Percentiles rank a stretch among this genome's conserved stretches.
Evolutionary conservation across 2,329 filamentous ascomycete genomes (phyloP).

Genomic region (Epichloe baconii): DNA sequence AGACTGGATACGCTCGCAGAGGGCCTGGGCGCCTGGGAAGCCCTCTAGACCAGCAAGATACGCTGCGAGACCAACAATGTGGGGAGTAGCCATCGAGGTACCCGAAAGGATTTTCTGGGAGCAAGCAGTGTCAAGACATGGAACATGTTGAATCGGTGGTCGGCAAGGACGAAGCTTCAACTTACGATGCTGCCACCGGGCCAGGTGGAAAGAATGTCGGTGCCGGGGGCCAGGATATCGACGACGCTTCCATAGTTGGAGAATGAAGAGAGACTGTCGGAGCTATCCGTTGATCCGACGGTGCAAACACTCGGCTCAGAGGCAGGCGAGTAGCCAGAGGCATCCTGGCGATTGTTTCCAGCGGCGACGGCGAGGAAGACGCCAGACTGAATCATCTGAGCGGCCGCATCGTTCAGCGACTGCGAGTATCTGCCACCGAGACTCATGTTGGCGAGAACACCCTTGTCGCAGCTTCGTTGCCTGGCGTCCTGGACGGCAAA

Average conservation of each 20-base stretch:
- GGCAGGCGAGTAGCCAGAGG: conserved; percentile 32
- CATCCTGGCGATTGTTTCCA: conserved; percentile 35
- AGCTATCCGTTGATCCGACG: conserved; percentile 33
- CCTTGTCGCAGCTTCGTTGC: conserved; percentile 26
- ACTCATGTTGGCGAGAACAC: conserved; percentile 42
- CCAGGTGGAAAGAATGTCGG: conserved; percentile 33
- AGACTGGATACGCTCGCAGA: conserved; percentile 1
- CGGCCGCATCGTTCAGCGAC: conserved; percentile 37
- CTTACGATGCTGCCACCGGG: conserved; percentile 22
- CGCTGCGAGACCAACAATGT: conserved; percentile 28
- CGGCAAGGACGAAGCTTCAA: not conserved
- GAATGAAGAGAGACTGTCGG: conserved; percentile 29
- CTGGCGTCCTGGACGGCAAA: conserved; percentile 25
- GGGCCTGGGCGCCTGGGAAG: conserved; percentile 12
- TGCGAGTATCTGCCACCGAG: conserved; percentile 34
- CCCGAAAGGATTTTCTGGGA: conserved; percentile 26
- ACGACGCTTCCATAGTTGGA: conserved; percentile 39
- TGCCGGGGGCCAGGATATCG: conserved; percentile 39
- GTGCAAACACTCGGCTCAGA: conserved; percentile 36
- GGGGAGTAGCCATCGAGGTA: conserved; percentile 31
- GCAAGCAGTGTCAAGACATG: not conserved
- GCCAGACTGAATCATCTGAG: conserved; percentile 29
- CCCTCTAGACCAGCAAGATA: conserved; percentile 30
- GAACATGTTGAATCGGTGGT: not conserved
- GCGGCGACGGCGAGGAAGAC: conserved; percentile 43